Evolutionary conservation across 345 rosid species (phyloP), one percentile per base, ranked within the genome.

Genomic region (Gossypium herbaceum): DNA sequence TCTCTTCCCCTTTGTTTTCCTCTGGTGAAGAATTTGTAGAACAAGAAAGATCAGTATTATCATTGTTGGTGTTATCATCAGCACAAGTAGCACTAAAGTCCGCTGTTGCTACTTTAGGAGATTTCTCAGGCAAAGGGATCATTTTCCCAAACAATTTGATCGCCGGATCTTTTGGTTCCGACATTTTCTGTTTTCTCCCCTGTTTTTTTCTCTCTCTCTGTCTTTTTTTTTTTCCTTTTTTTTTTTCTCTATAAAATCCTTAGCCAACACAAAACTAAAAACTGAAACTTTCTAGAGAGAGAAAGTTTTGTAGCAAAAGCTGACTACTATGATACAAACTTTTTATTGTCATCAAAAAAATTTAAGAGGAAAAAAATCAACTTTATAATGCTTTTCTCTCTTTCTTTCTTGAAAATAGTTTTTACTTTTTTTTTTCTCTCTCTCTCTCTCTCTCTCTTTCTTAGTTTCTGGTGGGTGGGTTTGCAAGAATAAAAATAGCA

Each of bases 141-240:
- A 90, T 94, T 85, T 86, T 86, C 50, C 98, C 98, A 69, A 94
- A 92, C 10, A 94, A 88, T 87, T 94, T 94, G 84, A 94, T 90
- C 78, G 94, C 93, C 89, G 95, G 93, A 88, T 94, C 94, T 67
- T 82, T 88, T 27, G 81, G 61, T 85, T 87, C 97, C 87, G 88
- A 81, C 98, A 94, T 94, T 86, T 73, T 73, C 29, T 47, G 65
- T 41, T 57, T 41, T 24, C 56, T 59, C 16, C 43, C 56, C 66
- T 34, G 12, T 22, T 39, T 45, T 59, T 65, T 43, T 74, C 64
- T 25, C 90, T 86, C 44, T 44, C 15, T 13, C 16, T 13, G 24
- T 17, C n/a, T 10, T 19, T 25, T 64, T 20, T 25, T 17, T 34
- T 39, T 34, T 48, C 3, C 0, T 7, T 34, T 34, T 61, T 68